Evolutionary conservation across 108 stramenopile species (phyloP).

Genomic region (Licmophora abbreviata): DNA sequence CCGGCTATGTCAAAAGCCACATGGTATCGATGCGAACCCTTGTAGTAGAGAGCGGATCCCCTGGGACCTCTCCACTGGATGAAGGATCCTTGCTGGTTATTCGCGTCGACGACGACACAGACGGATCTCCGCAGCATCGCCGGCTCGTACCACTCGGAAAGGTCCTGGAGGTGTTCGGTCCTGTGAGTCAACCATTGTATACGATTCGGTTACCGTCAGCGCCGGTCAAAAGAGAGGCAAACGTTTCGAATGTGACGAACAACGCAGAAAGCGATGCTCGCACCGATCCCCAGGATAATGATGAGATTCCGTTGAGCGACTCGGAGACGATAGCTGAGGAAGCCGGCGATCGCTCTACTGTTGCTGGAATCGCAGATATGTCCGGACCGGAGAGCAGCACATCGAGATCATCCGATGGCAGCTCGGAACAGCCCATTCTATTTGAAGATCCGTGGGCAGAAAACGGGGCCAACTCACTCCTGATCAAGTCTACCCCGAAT

Average conservation of each 20-base stretch:
- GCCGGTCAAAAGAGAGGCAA: constrained; percentile 8
- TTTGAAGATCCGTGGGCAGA: not conserved
- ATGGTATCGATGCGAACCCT: constrained; percentile 57
- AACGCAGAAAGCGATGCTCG: too few relatives aligned
- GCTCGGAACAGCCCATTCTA: not conserved
- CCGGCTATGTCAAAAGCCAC: constrained; percentile 56
- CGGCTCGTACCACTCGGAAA: constrained; percentile 44
- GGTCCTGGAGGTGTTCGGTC: constrained; percentile 82
- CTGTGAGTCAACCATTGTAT: constrained; percentile 74
- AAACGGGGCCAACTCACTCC: constrained; percentile 2
- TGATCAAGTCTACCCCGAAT: too few relatives aligned
- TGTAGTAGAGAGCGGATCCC: constrained; percentile 48
- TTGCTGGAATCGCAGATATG: too few relatives aligned
- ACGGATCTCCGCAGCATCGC: constrained; percentile 2
- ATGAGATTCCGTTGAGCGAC: not conserved
- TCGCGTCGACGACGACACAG: not conserved
- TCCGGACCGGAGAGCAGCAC: too few relatives aligned
- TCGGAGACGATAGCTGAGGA: too few relatives aligned
- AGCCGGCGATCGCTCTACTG: too few relatives aligned
- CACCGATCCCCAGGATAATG: not conserved
- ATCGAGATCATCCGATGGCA: too few relatives aligned
- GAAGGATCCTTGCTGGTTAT: constrained; percentile 65
- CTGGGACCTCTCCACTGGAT: constrained; percentile 28
- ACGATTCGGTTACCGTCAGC: constrained; percentile 48
- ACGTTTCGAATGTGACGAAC: too few relatives aligned